Evolutionary conservation across 352 stramenopile genomes (phyloP), one percentile per base, ranked within the genome.

Genomic region (Phytophthora macrochlamydospora): DNA sequence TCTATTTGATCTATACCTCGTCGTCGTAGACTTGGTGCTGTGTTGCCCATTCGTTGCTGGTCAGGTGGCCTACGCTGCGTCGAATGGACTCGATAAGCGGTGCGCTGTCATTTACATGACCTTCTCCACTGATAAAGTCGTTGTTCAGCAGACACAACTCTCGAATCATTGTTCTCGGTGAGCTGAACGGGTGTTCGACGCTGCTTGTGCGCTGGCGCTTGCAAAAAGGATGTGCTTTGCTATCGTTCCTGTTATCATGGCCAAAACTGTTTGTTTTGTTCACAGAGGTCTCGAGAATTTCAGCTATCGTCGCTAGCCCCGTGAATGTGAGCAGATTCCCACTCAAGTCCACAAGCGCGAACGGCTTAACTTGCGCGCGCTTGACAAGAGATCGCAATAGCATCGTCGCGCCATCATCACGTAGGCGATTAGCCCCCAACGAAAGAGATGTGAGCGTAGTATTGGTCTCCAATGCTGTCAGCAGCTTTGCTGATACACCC

Each of bases 1-100:
- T 62, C 30, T 56, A 45, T 65, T 58, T 31, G 13, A 9, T 37
- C 67, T 83, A 94, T 7, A 92, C 79, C 73, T 94, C 86, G 56
- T 94, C 86, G 35, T 94, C 86, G 63, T 94, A 94, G n/a, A 94
- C 86, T 64, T 87, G 89, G 28, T 82, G 76, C 52, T 79, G 79
- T 55, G 58, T 74, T 40, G 74, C 70, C 82, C 83, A 92, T 37
- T 84, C 74, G 52, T 92, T 92, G 31, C 78, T 92, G 31, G 61
- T 78, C 43, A 93, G 56, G 42, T 77, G 66, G 18, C 65, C 59
- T n/a, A 91, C 78, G 11, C 62, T 65, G 7, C 38, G 45, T 38
- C 65, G 66, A 9, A 93, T 65, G 0, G 51, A 49, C 5, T 66
- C 44, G 2, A 91, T 56, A 35, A 74, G 56, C 1, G 44, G 54